Conservation (phyloP, 2,329 filamentous ascomycete genomes). For the Trichoderma oligosporum region DNA sequence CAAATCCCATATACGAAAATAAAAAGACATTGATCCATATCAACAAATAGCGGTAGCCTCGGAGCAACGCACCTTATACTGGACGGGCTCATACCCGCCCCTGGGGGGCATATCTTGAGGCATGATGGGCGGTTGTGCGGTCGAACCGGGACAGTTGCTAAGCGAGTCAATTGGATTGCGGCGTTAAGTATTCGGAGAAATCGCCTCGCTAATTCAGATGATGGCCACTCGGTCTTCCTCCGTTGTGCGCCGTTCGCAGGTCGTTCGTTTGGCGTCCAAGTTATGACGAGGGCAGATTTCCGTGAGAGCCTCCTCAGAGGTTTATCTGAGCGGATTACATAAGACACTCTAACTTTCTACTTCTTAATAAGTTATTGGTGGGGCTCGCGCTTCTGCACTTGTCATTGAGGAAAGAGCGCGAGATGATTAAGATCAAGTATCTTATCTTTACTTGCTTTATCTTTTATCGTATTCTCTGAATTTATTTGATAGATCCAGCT, state of each 20-base stretch:
- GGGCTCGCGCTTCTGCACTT: background rate
- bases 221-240: background rate
- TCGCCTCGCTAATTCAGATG: constrained; percentile 3
- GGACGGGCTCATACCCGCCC: constrained; percentile 92
- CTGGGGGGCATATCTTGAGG: constrained; percentile 94
- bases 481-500: too few species aligned
- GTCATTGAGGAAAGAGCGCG: background rate
- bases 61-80: constrained; percentile 75
- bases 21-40: background rate
- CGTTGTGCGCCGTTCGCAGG: constrained; percentile 13
- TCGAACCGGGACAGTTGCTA: constrained; percentile 10
- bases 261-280: constrained; percentile 7
- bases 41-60: background rate
- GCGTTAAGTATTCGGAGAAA: background rate
- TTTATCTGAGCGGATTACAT: constrained; percentile 11
- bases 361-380: constrained; percentile 3
- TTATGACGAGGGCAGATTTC: constrained; percentile 14
- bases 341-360: too few species aligned
- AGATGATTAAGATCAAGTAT: too few species aligned
- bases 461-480: too few species aligned
- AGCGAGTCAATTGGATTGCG: constrained; percentile 17
- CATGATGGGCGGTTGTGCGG: constrained; percentile 56
- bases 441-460: background rate
- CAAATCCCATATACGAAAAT: background rate
- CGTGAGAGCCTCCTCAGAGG: constrained; percentile 17